Percentiles rank a stretch among this genome's conserved stretches.
Evolutionary conservation across 2,329 filamentous ascomycete genomes (phyloP).

Genomic region (Neopestalotiopsis sp.): DNA sequence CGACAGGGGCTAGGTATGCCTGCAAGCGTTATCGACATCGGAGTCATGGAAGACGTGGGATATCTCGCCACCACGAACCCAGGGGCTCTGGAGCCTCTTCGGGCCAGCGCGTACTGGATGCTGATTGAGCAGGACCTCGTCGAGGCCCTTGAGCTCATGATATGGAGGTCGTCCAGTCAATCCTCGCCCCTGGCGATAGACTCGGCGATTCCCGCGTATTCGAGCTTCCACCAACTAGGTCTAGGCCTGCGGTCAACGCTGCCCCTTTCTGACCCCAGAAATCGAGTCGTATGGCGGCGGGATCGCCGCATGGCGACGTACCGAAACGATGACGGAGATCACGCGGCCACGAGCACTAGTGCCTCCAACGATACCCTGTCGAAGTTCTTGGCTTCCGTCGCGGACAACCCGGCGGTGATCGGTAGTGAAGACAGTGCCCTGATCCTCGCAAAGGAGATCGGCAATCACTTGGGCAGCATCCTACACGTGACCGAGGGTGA

Average conservation of each 20-base stretch:
- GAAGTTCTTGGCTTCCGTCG: constrained; percentile 2
- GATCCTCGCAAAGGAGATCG: background rate
- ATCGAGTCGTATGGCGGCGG: background rate
- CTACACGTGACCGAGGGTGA: background rate
- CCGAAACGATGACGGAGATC: constrained; percentile 1
- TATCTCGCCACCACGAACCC: constrained; percentile 14
- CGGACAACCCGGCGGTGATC: background rate
- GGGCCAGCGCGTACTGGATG: background rate
- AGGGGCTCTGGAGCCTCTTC: background rate
- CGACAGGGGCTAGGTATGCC: constrained; percentile 31
- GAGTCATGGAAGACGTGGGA: constrained; percentile 28
- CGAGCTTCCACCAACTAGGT: background rate
- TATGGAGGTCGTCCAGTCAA: background rate
- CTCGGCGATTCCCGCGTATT: background rate
- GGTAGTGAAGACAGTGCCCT: background rate
- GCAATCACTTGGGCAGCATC: background rate
- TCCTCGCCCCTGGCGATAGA: background rate
- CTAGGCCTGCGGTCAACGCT: background rate
- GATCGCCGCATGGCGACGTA: constrained; percentile 16
- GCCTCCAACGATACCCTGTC: background rate
- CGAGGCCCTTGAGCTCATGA: background rate
- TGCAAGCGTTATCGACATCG: constrained; percentile 39
- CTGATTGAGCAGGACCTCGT: background rate
- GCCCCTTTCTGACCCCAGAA: constrained; percentile 7
- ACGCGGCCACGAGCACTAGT: background rate